These are phyloP conservation scores for Talaromyces nanjingensis DNA, from an alignment of 495 filamentous ascomycete species.

Conservation along the genomic window DNA sequence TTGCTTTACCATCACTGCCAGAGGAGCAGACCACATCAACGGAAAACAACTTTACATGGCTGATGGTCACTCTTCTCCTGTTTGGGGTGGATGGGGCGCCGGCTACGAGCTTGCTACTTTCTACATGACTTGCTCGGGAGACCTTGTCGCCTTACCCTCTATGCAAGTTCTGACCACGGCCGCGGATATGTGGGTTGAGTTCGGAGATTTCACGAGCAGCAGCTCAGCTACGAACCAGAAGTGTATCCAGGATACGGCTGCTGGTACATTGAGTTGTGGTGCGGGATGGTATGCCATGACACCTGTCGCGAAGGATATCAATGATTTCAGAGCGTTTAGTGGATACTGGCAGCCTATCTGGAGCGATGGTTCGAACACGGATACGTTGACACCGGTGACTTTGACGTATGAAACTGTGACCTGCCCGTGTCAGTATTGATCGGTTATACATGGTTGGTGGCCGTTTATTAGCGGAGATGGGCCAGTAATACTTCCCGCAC, in stretches of 20 bases:
- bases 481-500: neutral
- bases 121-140: neutral
- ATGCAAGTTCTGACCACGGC: neutral
- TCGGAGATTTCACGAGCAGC: neutral
- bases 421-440: neutral
- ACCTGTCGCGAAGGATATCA: neutral
- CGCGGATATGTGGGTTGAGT: neutral
- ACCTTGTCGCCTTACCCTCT: neutral
- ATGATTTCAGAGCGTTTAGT: neutral
- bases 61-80: neutral
- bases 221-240: neutral
- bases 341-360: neutral
- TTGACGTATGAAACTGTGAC: neutral
- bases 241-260: neutral
- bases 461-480: neutral
- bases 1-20: neutral
- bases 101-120: neutral
- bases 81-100: neutral
- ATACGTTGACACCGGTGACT: neutral
- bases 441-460: neutral
- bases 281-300: neutral
- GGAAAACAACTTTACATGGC: neutral
- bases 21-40: neutral
- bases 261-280: neutral
- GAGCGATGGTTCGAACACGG: neutral